phyloP scores from a whole-genome alignment of 176 grass and related monocot genomes.

The Alopecurus myosuroides region DNA sequence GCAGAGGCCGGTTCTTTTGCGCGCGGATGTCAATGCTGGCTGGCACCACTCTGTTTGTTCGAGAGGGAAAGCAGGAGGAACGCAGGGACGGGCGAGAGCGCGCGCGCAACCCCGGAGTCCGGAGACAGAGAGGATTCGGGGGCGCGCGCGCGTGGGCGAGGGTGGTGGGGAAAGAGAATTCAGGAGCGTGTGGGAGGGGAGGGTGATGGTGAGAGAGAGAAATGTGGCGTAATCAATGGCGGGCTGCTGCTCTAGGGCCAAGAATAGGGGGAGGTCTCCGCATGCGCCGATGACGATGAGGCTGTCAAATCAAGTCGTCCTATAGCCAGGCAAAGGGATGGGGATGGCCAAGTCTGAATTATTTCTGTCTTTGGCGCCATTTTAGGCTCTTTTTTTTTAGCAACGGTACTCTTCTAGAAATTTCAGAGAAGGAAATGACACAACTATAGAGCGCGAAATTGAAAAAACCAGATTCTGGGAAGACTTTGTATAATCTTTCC shows the following conservation, averaged over 20 bases:
- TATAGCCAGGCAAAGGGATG: neutral
- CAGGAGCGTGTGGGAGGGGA: slow-evolving; percentile 31
- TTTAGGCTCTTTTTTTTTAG: neutral
- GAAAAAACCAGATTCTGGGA: no score
- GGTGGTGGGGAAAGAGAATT: slow-evolving; percentile 19
- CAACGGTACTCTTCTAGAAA: neutral
- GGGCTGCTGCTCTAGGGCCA: neutral
- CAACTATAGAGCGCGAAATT: no score
- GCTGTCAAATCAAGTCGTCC: neutral
- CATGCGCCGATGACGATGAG: slow-evolving; percentile 4
- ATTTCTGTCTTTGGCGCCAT: neutral
- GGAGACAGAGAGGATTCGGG: slow-evolving; percentile 27
- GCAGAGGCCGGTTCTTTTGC: neutral
- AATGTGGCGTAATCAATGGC: neutral
- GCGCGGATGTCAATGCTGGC: neutral
- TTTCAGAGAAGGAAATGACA: neutral
- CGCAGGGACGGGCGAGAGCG: neutral
- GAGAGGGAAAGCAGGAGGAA: neutral
- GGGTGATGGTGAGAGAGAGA: slow-evolving; percentile 16
- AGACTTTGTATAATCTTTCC: no score
- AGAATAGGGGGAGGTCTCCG: neutral
- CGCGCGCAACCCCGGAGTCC: slow-evolving; percentile 1
- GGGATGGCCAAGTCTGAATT: neutral
- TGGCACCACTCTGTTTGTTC: neutral
- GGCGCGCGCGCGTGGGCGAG: slow-evolving; percentile 26